Conservation (phyloP, 2,329 filamentous ascomycete genomes). For the Aureobasidium pullulans region DNA sequence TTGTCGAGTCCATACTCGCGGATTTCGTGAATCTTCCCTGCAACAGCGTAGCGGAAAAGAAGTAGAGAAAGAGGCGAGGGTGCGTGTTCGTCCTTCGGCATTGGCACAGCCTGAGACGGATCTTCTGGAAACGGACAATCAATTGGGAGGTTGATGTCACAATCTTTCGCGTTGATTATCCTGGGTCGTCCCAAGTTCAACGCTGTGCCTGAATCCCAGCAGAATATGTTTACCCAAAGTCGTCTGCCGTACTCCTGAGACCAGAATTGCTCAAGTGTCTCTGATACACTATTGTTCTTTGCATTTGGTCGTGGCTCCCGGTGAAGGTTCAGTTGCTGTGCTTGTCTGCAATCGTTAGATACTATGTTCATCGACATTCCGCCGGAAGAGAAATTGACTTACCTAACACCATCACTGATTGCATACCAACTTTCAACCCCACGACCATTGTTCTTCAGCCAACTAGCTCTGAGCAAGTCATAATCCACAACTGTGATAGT, state of each 20-base stretch:
- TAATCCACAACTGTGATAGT: background rate
- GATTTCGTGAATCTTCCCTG: background rate
- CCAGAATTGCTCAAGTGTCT: background rate
- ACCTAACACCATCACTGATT: background rate
- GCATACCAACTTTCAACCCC: background rate
- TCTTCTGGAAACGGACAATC: background rate
- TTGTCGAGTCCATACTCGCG: background rate
- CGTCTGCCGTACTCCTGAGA: background rate
- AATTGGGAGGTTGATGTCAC: background rate
- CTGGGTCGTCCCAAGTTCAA: background rate
- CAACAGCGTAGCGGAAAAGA: background rate
- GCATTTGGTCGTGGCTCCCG: background rate
- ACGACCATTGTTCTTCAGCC: background rate
- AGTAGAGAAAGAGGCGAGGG: background rate
- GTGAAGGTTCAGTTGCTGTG: background rate
- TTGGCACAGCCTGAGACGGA: background rate
- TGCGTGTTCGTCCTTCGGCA: background rate
- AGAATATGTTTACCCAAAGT: background rate
- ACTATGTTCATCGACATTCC: background rate
- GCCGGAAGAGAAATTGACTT: background rate
- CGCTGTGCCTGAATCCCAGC: background rate
- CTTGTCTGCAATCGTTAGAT: background rate
- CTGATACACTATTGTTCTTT: background rate
- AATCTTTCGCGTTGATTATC: background rate
- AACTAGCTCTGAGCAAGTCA: background rate